Evolutionary conservation across 345 rosid species (phyloP).

Genomic region (Angophora floribunda): DNA sequence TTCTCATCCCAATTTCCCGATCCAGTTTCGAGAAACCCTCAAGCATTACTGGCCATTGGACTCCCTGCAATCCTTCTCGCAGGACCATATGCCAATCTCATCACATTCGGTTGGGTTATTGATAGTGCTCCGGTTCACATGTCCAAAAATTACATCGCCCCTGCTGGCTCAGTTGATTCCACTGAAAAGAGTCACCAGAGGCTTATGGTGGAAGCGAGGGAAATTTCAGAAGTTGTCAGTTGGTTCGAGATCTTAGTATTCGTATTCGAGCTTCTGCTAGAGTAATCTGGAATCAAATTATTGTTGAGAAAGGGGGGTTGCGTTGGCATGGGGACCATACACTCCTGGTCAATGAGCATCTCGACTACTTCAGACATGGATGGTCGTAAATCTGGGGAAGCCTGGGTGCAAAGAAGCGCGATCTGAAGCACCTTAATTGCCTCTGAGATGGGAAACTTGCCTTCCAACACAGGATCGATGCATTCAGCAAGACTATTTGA

Average conservation of each 20-base stretch:
- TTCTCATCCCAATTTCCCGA: background rate
- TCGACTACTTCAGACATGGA: conserved; percentile 1
- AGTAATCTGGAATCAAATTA: background rate
- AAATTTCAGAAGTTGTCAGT: background rate
- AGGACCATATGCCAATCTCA: background rate
- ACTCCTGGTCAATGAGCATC: background rate
- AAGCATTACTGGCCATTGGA: background rate
- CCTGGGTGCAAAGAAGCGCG: conserved; percentile 10
- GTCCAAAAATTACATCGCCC: background rate
- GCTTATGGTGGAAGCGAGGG: background rate
- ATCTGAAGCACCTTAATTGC: background rate
- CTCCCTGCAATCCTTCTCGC: background rate
- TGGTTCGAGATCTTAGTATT: background rate
- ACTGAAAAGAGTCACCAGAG: background rate
- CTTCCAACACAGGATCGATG: background rate
- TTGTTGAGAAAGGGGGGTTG: conserved; percentile 9
- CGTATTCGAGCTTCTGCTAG: background rate
- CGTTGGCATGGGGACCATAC: background rate
- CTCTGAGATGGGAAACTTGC: background rate
- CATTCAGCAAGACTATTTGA: background rate
- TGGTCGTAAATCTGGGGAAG: conserved; percentile 6
- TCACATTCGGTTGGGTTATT: background rate
- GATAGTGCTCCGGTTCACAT: background rate
- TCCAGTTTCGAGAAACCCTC: background rate
- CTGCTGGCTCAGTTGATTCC: background rate